Evolutionary conservation across 768 basidiomycete genomes (phyloP).

Genomic region (Kwoniella dendrophila): DNA sequence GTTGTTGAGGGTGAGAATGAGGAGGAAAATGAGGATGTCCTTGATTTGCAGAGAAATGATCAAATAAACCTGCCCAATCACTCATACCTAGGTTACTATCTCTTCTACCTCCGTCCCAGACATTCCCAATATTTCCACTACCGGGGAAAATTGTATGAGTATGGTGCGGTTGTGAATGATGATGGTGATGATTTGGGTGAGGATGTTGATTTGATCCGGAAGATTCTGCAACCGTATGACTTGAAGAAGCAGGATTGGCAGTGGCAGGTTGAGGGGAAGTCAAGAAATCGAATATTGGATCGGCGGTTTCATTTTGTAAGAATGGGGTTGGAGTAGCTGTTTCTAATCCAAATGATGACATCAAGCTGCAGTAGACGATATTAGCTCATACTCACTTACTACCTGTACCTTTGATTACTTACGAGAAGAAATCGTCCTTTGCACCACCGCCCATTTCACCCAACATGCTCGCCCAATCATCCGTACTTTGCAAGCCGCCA

Average conservation of each 20-base stretch:
- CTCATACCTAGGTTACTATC: constrained; percentile 19
- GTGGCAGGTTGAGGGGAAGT: not conserved
- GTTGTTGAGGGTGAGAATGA: no score
- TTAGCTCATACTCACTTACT: no score
- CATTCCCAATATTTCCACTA: constrained; percentile 7
- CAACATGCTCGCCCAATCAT: constrained; percentile 26
- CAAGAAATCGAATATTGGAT: constrained; percentile 21
- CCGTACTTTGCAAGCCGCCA: constrained; percentile 5
- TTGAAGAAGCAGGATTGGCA: not conserved
- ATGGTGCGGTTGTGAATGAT: not conserved
- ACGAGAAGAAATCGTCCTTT: constrained; percentile 43
- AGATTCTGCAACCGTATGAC: not conserved
- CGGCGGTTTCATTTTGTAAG: not conserved
- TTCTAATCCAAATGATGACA: constrained; percentile 30
- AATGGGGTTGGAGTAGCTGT: constrained; percentile 13
- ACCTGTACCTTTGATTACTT: no score
- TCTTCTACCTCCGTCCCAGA: not conserved
- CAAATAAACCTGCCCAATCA: constrained; percentile 20
- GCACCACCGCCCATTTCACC: constrained; percentile 31
- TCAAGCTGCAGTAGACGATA: constrained; percentile 7
- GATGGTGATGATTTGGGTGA: not conserved
- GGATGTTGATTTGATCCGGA: not conserved
- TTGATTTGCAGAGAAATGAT: no score
- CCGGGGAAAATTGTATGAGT: not conserved
- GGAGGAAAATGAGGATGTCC: no score